Percentiles rank a stretch among this genome's conserved stretches.
These are phyloP conservation scores for Acanthamoeba polyphaga DNA, from an alignment of 208 protist species.

Conservation along the genomic window DNA sequence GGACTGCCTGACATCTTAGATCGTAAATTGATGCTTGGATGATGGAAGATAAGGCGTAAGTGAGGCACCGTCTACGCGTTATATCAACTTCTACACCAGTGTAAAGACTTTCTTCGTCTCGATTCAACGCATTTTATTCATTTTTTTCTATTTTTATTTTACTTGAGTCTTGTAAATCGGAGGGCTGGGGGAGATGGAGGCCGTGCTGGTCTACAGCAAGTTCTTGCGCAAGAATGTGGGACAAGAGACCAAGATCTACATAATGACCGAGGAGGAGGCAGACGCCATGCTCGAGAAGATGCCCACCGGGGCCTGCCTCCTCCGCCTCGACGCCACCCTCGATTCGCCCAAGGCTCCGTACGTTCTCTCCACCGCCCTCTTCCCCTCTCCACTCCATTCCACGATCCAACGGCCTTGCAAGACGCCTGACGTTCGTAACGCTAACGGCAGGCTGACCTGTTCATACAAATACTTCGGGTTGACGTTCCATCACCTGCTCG, in stretches of 20 bases:
- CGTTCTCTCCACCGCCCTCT: background rate
- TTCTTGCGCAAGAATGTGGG: constrained; percentile 1
- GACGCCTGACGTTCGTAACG: no score
- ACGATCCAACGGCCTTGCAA: no score
- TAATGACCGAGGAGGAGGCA: constrained; percentile 37
- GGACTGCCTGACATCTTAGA: no score
- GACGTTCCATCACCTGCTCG: constrained; percentile 34
- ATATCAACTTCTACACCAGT: no score
- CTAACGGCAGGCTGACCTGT: background rate
- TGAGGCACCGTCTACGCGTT: no score
- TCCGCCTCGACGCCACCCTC: background rate
- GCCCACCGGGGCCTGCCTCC: constrained; percentile 23
- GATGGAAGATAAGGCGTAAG: no score
- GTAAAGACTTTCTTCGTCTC: no score
- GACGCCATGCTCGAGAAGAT: constrained; percentile 14
- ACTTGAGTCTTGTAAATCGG: no score
- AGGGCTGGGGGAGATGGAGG: constrained; percentile 8
- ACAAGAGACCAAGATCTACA: constrained; percentile 42
- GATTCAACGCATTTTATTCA: no score
- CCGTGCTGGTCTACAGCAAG: background rate
- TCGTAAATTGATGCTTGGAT: no score
- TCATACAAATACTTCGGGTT: constrained; percentile 50
- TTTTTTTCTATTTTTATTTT: no score
- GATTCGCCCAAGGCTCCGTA: background rate
- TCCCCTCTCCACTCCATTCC: no score